Base-by-base conservation (phyloP, 2,329 filamentous ascomycete genomes). In the Mollisiaceae sp. region DNA sequence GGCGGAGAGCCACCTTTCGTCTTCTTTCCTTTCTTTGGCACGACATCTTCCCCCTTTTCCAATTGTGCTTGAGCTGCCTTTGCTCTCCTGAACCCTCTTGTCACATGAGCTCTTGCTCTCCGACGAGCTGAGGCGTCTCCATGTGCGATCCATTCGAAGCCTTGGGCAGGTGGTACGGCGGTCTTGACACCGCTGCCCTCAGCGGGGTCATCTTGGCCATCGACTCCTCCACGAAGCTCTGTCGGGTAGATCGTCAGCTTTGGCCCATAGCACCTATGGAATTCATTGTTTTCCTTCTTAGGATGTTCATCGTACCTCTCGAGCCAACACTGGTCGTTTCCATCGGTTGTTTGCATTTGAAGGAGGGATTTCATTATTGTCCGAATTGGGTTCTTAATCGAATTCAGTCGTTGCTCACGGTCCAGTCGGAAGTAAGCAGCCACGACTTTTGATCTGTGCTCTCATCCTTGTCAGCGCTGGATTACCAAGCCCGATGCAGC, bases 61-160 rank as follows among this genome's bases (percentile, higher is more conserved):
- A 62, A 54, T 32, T 60, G 50, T 15, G 56, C 65, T 32, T 59
- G 55, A 22, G 47, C 50, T n/a, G 65, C 65, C 57, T 67, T 63
- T 41, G 62, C 39, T 62, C 63, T 57, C 32, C 65, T 60, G 36
- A 67, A 65, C 11, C 60, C 63, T 61, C 65, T 65, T 45, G 65
- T 65, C 20, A 67, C 60, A 61, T 67, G 65, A 38, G 65, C 63
- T 61, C 65, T 50, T 18, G 65, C 65, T 35, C 63, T 57, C 15
- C 56, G 52, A 20, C 63, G 55, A 41, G 60, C 65, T 14, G 43
- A 47, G 2, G 56, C 50, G 32, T 67, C 65, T 12, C 58, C 60
- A n/a, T 67, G 65, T 15, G 65, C 43, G n/a, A 67, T 65, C 65
- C 65, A 67, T 62, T 65, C 63, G 54, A 67, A 65, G 36, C 56